Percentiles rank a stretch among this genome's conserved stretches.
Evolutionary conservation across 106 monocot species (phyloP).

Genomic region (Dioscorea dumetorum): DNA sequence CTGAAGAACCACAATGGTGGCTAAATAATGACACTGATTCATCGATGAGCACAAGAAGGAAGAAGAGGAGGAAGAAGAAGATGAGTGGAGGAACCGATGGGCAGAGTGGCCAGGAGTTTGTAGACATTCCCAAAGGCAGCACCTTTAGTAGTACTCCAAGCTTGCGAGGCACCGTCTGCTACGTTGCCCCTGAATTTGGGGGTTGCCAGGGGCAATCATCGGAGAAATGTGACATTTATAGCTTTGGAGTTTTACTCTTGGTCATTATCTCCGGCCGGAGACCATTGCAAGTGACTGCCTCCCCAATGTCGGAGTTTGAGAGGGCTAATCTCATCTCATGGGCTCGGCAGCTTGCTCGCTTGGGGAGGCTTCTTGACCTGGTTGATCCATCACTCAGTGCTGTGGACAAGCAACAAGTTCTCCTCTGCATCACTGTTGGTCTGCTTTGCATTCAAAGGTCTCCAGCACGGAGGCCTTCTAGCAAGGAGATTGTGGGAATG

Average conservation of each 20-base stretch:
- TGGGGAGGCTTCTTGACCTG: conserved; percentile 67
- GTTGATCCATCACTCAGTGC: conserved; percentile 46
- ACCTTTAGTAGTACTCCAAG: conserved; percentile 89
- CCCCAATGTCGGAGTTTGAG: conserved; percentile 90
- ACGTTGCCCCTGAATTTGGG: conserved; percentile 81
- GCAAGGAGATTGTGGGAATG: conserved; percentile 69
- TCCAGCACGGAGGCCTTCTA: conserved; percentile 55
- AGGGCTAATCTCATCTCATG: conserved; percentile 89
- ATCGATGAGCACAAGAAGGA: conserved; percentile 19
- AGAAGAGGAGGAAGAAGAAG: conserved; percentile 19
- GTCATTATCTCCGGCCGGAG: conserved; percentile 87
- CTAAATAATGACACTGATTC: conserved; percentile 38
- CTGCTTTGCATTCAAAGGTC: conserved; percentile 85
- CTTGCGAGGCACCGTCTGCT: conserved; percentile 96
- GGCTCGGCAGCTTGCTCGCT: conserved; percentile 72
- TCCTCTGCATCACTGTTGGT: conserved; percentile 78
- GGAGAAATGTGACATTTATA: conserved; percentile 94
- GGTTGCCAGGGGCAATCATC: conserved; percentile 52
- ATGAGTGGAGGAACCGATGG: conserved; percentile 39
- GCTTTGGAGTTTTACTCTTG: conserved; percentile 85
- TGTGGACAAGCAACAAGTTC: conserved; percentile 65
- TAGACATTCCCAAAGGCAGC: conserved; percentile 73
- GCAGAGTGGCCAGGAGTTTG: conserved; percentile 50
- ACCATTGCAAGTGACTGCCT: conserved; percentile 78
- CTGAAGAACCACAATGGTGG: conserved; percentile 47